Conservation (phyloP, 208 protist species). For the Leishmania tropica region DNA sequence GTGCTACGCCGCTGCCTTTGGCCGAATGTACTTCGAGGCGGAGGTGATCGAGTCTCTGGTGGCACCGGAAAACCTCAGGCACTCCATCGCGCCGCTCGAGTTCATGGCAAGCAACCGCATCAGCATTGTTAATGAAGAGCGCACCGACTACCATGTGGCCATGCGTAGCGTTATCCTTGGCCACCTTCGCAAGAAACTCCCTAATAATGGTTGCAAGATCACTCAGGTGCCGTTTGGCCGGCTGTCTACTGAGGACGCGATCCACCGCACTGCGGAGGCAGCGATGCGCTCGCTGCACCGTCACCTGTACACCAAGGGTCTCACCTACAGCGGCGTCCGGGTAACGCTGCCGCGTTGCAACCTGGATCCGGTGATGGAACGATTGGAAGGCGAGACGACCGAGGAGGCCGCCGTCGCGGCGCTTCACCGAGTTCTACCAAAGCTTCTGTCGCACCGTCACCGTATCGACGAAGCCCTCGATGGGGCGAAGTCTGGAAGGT, state of each 20-base stretch:
- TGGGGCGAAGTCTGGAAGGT: background rate
- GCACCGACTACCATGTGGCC: conserved; percentile 10
- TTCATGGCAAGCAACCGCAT: conserved; percentile 44
- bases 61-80: conserved; percentile 28
- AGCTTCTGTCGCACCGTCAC: conserved; percentile 12
- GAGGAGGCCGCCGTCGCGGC: conserved; percentile 1
- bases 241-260: conserved; percentile 53
- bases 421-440: conserved; percentile 4
- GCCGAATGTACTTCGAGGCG: conserved; percentile 50
- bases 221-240: conserved; percentile 52
- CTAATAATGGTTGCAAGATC: background rate
- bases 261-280: conserved; percentile 30
- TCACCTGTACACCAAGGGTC: background rate
- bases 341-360: background rate
- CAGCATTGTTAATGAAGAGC: conserved; percentile 31
- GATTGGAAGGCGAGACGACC: background rate
- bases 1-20: conserved; percentile 50
- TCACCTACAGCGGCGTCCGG: conserved; percentile 1
- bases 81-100: conserved; percentile 6
- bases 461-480: background rate
- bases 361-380: background rate
- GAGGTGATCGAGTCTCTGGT: conserved; percentile 45
- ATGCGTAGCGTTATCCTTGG: background rate
- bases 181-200: background rate
- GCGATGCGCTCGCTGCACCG: conserved; percentile 11